Evolutionary conservation across 208 protist genomes (phyloP).

Genomic region (Acanthamoeba royreba): DNA sequence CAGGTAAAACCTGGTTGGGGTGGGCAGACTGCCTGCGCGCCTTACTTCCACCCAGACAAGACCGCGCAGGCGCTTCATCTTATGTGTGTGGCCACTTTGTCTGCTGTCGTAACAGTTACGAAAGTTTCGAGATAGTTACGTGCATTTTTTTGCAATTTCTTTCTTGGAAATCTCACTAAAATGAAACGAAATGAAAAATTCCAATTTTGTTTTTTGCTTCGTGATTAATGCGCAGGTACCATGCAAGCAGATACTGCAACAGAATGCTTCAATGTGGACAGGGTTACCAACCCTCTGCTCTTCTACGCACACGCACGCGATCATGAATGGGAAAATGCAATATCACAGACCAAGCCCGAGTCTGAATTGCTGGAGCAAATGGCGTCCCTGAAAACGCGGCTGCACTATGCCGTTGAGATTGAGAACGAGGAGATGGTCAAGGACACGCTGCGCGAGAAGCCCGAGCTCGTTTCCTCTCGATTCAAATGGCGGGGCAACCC

Average conservation of each 20-base stretch:
- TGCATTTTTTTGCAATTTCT: too few relatives aligned
- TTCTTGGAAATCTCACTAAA: too few relatives aligned
- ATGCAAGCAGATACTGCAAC: too few relatives aligned
- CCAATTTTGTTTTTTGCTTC: background rate
- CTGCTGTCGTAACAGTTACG: too few relatives aligned
- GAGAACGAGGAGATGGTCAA: background rate
- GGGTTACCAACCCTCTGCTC: background rate
- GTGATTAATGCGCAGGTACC: background rate
- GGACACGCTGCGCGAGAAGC: background rate
- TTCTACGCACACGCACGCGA: background rate
- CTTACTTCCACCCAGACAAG: too few relatives aligned
- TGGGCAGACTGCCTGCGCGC: too few relatives aligned
- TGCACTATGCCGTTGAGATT: constrained; percentile 25
- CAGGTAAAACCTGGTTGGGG: too few relatives aligned
- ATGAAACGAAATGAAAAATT: background rate
- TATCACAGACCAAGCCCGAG: background rate
- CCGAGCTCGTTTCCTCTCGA: background rate
- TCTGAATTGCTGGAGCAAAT: too few relatives aligned
- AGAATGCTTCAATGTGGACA: background rate
- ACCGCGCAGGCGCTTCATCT: too few relatives aligned
- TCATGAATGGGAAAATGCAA: background rate
- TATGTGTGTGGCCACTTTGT: too few relatives aligned
- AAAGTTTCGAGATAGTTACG: too few relatives aligned
- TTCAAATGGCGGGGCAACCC: background rate
- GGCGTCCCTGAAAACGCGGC: background rate